phyloP scores from a whole-genome alignment of 129 eudicot species.

The Rutidosis leptorrhynchoides region DNA sequence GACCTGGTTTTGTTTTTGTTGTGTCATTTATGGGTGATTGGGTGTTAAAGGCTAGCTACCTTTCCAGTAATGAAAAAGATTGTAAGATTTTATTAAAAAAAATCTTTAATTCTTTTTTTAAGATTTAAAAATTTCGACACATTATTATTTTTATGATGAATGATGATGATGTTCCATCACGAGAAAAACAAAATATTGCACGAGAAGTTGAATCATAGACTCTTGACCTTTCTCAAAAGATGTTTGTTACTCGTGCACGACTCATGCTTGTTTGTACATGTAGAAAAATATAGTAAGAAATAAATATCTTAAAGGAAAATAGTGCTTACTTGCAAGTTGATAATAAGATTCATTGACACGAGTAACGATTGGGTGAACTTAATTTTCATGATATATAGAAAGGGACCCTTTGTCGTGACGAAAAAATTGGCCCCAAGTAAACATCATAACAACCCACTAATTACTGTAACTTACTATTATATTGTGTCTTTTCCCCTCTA shows the following conservation, averaged over 20 bases:
- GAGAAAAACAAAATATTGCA: not conserved
- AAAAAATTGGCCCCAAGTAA: not conserved
- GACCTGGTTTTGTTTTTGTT: constrained; percentile 20
- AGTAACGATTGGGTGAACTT: not conserved
- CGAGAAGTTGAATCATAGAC: constrained; percentile 6
- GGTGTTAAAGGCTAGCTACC: not conserved
- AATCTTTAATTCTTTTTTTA: not conserved
- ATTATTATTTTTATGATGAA: no score
- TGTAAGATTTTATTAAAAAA: not conserved
- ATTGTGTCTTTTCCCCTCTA: no score
- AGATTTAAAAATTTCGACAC: not conserved
- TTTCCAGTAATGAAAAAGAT: not conserved
- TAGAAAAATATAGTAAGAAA: not conserved
- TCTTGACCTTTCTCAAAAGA: not conserved
- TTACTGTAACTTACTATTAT: no score
- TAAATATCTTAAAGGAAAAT: not conserved
- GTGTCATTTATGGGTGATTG: not conserved
- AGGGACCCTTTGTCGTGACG: not conserved
- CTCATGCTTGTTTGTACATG: not conserved
- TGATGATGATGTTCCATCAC: not conserved
- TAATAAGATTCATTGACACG: not conserved
- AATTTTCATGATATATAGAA: not conserved
- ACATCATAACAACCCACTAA: not conserved
- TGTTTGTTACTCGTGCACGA: not conserved
- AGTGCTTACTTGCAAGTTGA: not conserved